Conservation (phyloP, 2,329 filamentous ascomycete species). For the Sporothrix globosa region DNA sequence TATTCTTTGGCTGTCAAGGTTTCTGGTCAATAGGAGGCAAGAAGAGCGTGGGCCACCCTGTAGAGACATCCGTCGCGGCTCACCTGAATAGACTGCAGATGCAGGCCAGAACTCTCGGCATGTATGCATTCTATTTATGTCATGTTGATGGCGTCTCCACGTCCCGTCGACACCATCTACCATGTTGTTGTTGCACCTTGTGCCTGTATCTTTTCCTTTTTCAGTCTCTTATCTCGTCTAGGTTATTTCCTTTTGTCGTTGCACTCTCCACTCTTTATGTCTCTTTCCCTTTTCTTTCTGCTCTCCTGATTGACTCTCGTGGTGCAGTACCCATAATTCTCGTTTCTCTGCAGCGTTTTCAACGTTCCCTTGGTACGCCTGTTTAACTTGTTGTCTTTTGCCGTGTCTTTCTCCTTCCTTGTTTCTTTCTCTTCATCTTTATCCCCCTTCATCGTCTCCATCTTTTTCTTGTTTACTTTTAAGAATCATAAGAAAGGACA, state of each 20-base stretch:
- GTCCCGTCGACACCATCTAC: neutral
- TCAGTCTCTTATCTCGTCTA: neutral
- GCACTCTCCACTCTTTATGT: conserved; percentile 10
- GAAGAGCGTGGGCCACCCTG: neutral
- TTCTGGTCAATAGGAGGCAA: neutral
- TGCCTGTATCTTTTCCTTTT: conserved; percentile 3
- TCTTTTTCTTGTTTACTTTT: neutral
- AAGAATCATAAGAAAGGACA: neutral
- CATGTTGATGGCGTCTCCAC: neutral
- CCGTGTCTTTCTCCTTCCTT: neutral
- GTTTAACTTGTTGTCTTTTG: neutral
- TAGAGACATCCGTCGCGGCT: neutral
- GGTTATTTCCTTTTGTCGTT: neutral
- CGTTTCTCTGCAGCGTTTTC: neutral
- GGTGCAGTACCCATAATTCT: conserved; percentile 10
- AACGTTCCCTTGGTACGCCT: neutral
- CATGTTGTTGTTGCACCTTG: neutral
- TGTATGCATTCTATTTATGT: neutral
- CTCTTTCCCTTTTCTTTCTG: conserved; percentile 5
- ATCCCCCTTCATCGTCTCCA: neutral
- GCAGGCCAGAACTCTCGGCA: neutral
- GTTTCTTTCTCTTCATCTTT: neutral
- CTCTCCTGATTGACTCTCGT: conserved; percentile 3
- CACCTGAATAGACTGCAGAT: neutral
- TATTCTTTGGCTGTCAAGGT: neutral